Conservation (phyloP, 1,284 basidiomycete genomes). For the Naganishia liquefaciens region DNA sequence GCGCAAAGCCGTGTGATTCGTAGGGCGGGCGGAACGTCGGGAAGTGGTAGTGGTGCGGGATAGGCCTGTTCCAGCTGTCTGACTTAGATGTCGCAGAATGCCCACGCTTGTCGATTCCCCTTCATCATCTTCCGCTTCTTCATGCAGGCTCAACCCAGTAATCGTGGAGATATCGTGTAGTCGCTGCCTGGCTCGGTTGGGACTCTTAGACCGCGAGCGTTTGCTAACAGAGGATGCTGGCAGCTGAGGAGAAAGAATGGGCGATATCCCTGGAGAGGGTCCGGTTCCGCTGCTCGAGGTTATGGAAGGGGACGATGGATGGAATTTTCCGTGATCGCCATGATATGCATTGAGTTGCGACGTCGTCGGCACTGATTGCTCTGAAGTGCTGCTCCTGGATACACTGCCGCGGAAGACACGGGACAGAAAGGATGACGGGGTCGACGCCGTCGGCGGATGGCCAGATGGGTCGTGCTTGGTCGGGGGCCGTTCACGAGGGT, state of each 20-base stretch:
- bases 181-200: slow-evolving; percentile 13
- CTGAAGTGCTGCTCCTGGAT: slow-evolving; percentile 13
- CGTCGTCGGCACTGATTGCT: slow-evolving; percentile 16
- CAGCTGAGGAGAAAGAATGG: slow-evolving; percentile 15
- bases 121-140: slow-evolving; percentile 11
- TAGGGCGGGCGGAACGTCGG: neutral
- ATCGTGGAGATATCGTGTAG: slow-evolving; percentile 18
- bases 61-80: neutral
- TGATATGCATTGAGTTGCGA: slow-evolving; percentile 6
- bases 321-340: slow-evolving; percentile 11
- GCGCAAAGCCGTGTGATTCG: slow-evolving; percentile 1
- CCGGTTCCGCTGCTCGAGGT: slow-evolving; percentile 20
- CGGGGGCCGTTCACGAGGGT: slow-evolving; percentile 21
- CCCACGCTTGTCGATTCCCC: slow-evolving; percentile 14
- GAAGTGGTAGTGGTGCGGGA: neutral
- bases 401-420: slow-evolving; percentile 25
- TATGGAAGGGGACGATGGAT: neutral
- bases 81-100: slow-evolving; percentile 21
- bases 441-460: slow-evolving; percentile 15
- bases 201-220: slow-evolving; percentile 19
- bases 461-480: slow-evolving; percentile 2
- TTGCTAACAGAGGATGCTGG: neutral
- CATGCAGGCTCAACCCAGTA: slow-evolving; percentile 7
- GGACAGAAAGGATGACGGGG: slow-evolving; percentile 22
- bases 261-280: slow-evolving; percentile 19